Conservation (phyloP, 257 asterid genomes). For the Mitragyna speciosa region DNA sequence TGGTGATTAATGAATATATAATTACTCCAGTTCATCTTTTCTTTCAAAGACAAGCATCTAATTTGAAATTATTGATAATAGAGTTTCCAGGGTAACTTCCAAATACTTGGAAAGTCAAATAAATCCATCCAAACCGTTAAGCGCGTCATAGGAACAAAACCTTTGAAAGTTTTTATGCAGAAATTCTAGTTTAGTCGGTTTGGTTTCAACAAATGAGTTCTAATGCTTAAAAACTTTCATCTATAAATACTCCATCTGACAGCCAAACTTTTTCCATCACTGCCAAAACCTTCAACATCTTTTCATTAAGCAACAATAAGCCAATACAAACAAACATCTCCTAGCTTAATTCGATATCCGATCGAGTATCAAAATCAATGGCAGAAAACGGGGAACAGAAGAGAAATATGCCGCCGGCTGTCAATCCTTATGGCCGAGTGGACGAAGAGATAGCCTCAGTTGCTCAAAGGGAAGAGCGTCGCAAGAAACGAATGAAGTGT, state of each 20-base stretch:
- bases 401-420: background rate
- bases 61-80: background rate
- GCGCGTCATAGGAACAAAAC: background rate
- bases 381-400: conserved; percentile 3
- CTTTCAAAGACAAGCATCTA: background rate
- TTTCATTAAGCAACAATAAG: background rate
- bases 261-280: background rate
- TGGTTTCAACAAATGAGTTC: background rate
- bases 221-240: background rate
- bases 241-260: background rate
- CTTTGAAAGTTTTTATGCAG: background rate
- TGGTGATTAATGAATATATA: background rate
- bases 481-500: conserved; percentile 37
- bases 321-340: background rate
- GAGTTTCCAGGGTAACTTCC: background rate
- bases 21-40: background rate
- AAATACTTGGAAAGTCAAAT: background rate
- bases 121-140: background rate
- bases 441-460: conserved; percentile 17
- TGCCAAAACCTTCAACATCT: background rate
- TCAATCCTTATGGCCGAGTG: conserved; percentile 18
- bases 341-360: background rate
- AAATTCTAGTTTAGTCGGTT: background rate
- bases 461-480: conserved; percentile 17
- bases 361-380: background rate